Evolutionary conservation across 2,329 filamentous ascomycete species (phyloP).

Genomic region (Paecilomyces sp.): DNA sequence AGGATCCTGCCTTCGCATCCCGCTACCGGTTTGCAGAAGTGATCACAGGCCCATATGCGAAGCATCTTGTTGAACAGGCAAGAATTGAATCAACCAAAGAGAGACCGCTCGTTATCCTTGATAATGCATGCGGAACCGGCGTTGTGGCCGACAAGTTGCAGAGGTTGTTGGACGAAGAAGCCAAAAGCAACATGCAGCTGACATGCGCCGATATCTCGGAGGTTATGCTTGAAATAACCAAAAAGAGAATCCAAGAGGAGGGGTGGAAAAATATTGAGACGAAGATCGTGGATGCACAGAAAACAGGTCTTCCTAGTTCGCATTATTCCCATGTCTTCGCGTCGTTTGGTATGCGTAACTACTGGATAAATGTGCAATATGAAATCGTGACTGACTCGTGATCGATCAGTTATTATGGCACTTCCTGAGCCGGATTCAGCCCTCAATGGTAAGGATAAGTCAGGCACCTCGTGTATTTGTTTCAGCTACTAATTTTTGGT

Average conservation of each 20-base stretch:
- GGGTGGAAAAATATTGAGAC: conserved; percentile 43
- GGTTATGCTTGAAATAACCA: conserved; percentile 30
- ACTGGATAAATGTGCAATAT: background rate
- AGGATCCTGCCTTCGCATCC: conserved; percentile 12
- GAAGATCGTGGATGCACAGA: conserved; percentile 42
- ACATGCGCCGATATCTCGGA: background rate
- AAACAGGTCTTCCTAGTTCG: conserved; percentile 32
- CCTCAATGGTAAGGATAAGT: conserved; percentile 23
- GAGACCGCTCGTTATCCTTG: conserved; percentile 34
- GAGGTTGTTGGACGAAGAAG: conserved; percentile 22
- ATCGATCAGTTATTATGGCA: conserved; percentile 33
- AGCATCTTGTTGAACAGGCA: conserved; percentile 20
- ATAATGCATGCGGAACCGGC: conserved; percentile 49
- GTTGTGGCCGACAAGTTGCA: conserved; percentile 43
- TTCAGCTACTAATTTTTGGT: background rate
- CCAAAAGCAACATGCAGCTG: background rate
- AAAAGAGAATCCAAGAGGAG: conserved; percentile 32
- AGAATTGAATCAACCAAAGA: conserved; percentile 14
- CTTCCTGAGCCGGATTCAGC: conserved; percentile 37
- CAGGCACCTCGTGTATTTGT: background rate
- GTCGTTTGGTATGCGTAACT: conserved; percentile 32
- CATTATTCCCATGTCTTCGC: conserved; percentile 41
- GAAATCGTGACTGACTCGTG: background rate
- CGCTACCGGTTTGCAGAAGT: conserved; percentile 22
- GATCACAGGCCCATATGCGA: conserved; percentile 22